Evolutionary conservation across 116 monocot genomes (phyloP).

Genomic region (Dioscorea cayenensis): DNA sequence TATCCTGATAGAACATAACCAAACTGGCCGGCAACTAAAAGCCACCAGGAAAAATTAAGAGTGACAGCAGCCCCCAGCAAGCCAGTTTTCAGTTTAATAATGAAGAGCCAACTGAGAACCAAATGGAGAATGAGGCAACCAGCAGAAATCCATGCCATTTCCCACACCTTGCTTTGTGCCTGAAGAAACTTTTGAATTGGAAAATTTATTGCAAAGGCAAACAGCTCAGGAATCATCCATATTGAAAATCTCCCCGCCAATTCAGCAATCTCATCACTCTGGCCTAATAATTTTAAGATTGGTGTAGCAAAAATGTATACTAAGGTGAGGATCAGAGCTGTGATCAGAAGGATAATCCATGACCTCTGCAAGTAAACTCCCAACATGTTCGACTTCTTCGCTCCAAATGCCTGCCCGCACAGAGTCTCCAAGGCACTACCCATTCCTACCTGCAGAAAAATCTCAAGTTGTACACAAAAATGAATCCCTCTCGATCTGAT

Average conservation of each 20-base stretch:
- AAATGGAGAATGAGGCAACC: constrained; percentile 25
- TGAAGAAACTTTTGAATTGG: constrained; percentile 45
- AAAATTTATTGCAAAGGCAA: constrained; percentile 27
- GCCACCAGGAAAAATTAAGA: constrained; percentile 39
- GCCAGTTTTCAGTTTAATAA: constrained; percentile 27
- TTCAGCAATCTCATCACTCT: constrained; percentile 25
- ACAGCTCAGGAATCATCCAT: constrained; percentile 46
- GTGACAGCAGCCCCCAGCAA: constrained; percentile 42
- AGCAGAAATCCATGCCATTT: constrained; percentile 32
- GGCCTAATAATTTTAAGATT: constrained; percentile 28
- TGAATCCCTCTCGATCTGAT: too few species aligned
- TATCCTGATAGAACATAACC: constrained; percentile 25
- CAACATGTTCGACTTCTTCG: constrained; percentile 25
- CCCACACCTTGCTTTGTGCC: constrained; percentile 42
- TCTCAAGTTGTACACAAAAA: not conserved
- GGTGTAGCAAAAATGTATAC: constrained; percentile 33
- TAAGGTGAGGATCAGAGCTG: constrained; percentile 11
- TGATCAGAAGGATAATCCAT: constrained; percentile 29
- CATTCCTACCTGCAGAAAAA: constrained; percentile 41
- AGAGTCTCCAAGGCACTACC: constrained; percentile 54
- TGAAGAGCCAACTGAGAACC: constrained; percentile 38
- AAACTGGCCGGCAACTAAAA: constrained; percentile 24
- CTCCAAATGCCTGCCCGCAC: constrained; percentile 50
- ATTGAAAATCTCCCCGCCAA: constrained; percentile 31
- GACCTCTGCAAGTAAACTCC: constrained; percentile 55